Percentiles rank a stretch among this genome's conserved stretches.
These are phyloP conservation scores for Zasmidium citrigriseum DNA, from an alignment of 2,329 filamentous ascomycete genomes.

Conservation along the genomic window DNA sequence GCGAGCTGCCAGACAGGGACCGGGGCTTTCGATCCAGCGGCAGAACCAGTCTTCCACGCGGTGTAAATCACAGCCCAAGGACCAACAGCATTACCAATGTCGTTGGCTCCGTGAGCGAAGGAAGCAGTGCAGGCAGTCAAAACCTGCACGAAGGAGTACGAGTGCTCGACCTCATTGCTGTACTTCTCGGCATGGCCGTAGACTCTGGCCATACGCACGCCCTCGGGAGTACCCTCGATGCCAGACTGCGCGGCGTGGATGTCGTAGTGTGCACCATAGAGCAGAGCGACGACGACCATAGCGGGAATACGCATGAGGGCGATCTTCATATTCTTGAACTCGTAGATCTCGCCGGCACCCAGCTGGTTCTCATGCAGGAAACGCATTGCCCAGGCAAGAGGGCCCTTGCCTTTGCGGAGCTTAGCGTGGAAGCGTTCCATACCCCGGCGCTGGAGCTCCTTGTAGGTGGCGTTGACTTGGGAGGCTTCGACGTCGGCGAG, in stretches of 20 bases:
- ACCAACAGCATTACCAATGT: conserved; percentile 64
- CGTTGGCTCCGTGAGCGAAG: conserved; percentile 71
- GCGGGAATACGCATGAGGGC: conserved; percentile 65
- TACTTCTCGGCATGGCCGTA: conserved; percentile 60
- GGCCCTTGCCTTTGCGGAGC: conserved; percentile 63
- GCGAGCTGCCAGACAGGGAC: conserved; percentile 78
- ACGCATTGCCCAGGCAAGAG: conserved; percentile 82
- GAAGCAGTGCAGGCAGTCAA: conserved; percentile 71
- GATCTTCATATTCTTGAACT: conserved; percentile 68
- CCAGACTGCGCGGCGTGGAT: conserved; percentile 76
- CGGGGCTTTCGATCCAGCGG: conserved; percentile 59
- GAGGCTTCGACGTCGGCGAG: conserved; percentile 5
- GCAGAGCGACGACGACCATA: conserved; percentile 59
- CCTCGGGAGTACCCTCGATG: conserved; percentile 70
- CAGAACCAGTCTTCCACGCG: conserved; percentile 55
- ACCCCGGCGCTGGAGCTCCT: conserved; percentile 60
- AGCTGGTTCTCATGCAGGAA: conserved; percentile 72
- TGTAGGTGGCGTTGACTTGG: conserved; percentile 48
- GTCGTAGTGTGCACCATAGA: conserved; percentile 80
- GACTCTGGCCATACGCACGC: conserved; percentile 64
- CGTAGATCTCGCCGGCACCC: conserved; percentile 72
- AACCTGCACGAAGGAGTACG: conserved; percentile 67
- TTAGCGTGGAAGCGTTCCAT: conserved; percentile 62
- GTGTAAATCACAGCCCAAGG: conserved; percentile 65
- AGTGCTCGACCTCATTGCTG: conserved; percentile 63